Evolutionary conservation across 2,329 filamentous ascomycete genomes (phyloP).

Genomic region (Penicillium sp.): DNA sequence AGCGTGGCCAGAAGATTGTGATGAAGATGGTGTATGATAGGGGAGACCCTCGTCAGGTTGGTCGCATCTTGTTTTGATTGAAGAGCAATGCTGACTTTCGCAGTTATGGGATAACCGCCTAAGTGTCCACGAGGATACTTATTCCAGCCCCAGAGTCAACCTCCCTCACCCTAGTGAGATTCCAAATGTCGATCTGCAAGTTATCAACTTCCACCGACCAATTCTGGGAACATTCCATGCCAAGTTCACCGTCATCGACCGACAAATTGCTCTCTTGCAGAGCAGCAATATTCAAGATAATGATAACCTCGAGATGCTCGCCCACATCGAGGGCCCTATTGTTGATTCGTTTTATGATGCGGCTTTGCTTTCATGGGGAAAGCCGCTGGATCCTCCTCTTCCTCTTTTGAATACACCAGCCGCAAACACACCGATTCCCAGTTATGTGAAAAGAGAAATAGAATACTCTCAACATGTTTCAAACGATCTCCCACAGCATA

Average conservation of each 20-base stretch:
- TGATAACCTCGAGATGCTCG: slow-evolving; percentile 81
- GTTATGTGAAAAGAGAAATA: slow-evolving; percentile 17
- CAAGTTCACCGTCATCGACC: slow-evolving; percentile 78
- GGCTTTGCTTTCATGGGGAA: slow-evolving; percentile 73
- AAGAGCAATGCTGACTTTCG: slow-evolving; percentile 1
- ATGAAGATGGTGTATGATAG: slow-evolving; percentile 79
- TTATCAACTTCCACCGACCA: slow-evolving; percentile 73
- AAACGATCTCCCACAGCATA: slow-evolving; percentile 58
- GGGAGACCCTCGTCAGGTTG: slow-evolving; percentile 64
- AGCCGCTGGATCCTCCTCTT: slow-evolving; percentile 62
- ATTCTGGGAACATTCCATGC: slow-evolving; percentile 75
- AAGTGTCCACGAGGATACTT: slow-evolving; percentile 61
- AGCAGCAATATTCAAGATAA: slow-evolving; percentile 80
- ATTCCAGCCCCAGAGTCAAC: slow-evolving; percentile 60
- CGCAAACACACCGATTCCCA: slow-evolving; percentile 29
- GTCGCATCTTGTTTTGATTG: background rate
- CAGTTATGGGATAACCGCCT: slow-evolving; percentile 67
- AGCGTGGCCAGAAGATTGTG: slow-evolving; percentile 60
- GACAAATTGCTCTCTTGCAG: slow-evolving; percentile 70
- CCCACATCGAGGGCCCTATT: slow-evolving; percentile 74
- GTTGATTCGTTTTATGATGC: slow-evolving; percentile 78
- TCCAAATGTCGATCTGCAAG: slow-evolving; percentile 71
- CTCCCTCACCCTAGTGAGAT: slow-evolving; percentile 68
- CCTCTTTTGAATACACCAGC: slow-evolving; percentile 61
- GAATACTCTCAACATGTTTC: slow-evolving; percentile 15